Base-by-base conservation (phyloP, 441 rosid genomes). In the Brassica hybrid region DNA sequence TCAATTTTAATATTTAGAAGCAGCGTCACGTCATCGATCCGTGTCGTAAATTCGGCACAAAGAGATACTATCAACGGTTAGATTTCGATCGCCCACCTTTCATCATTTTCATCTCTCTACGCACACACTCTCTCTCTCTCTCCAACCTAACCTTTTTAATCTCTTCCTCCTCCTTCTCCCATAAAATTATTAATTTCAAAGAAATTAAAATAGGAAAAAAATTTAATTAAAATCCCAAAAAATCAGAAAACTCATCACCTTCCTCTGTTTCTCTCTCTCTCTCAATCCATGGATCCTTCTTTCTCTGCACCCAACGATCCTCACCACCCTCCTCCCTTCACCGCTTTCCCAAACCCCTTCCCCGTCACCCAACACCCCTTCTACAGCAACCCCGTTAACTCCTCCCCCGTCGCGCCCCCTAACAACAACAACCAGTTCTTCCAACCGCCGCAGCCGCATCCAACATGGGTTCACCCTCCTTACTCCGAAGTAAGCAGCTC, bases 401-500 rank as follows among this genome's bases (percentile, higher is more conserved):
- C 57, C 50, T 5, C 82, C 58, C 13, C 73, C 74, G 60, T 67
- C 17, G 23, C 78, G 12, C 71, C 79, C 18, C 64, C 76, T 10
- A 79, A 38, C 74, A 67, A 73, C 81, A 52, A 52, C 59, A 7
- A 54, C 63, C 79, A 74, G 57, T 41, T 56, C 5, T 69, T 45
- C 23, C 84, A 21, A 18, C 66, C 19, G 1, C 81, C 41, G 16
- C 16, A 10, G 7, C 45, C 66, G 7, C 62, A 75, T 4, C 80
- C 81, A 3, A 9, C 63, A 9, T 21, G 43, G 58, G 5, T 2
- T 36, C 89, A 85, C 58, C 97, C 95, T 12, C 83, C 95, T 1
- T 93, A 93, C 72, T 23, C 94, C 4, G 92, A 88, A 80, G 97
- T 91, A 84, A 85, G 78, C 48, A 85, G 77, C 58, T 67, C 62